Conservation (phyloP, 2,329 filamentous ascomycete genomes). For the Verticillium nubilum region DNA sequence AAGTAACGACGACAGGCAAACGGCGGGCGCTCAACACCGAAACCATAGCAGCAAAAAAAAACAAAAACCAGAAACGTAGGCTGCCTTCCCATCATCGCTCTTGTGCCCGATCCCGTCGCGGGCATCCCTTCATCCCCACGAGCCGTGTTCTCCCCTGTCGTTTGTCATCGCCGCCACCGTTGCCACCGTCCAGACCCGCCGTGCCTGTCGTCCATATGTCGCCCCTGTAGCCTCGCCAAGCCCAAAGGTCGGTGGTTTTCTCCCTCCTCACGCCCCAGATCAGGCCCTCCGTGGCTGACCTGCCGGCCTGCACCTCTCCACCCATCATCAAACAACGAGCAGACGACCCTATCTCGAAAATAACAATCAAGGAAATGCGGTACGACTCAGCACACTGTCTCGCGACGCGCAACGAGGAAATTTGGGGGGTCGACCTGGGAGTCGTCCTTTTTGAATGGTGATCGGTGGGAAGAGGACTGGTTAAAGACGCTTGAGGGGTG, state of each 20-base stretch:
- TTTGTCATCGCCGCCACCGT: neutral
- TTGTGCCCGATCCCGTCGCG: neutral
- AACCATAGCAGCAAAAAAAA: neutral
- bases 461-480: neutral
- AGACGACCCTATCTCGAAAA: neutral
- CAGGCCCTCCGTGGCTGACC: neutral
- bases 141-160: neutral
- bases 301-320: neutral
- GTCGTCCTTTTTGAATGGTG: neutral
- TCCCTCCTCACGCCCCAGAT: neutral
- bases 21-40: neutral
- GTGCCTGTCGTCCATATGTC: neutral
- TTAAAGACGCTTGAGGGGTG: neutral
- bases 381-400: neutral
- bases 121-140: neutral
- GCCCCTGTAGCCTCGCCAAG: neutral
- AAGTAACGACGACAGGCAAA: neutral
- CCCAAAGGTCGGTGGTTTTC: neutral
- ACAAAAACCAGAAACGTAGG: neutral
- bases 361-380: neutral
- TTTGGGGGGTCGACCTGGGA: neutral
- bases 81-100: neutral
- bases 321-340: neutral
- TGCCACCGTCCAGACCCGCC: neutral
- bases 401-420: neutral